Base-by-base conservation (phyloP, 176 grass and related monocot genomes). In the Eleusine indica region DNA sequence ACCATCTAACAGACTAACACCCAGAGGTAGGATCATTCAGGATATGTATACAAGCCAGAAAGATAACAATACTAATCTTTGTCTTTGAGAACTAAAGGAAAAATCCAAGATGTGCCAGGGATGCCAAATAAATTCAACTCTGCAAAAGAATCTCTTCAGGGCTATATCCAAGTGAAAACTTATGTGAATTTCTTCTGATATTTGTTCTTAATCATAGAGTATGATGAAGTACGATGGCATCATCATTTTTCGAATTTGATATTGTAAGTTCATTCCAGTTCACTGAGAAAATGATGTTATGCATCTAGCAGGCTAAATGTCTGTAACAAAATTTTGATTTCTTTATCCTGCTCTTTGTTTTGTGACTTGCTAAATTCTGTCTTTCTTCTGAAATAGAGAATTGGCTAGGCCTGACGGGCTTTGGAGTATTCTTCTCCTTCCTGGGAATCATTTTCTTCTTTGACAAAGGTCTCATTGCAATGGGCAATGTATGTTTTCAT, bases 381-480 rank as follows among this genome's bases (percentile, higher is more conserved):
- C 82, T 46, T 41, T 87, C 38, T 79, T 66, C 32, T 35, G 7
- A 35, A 19, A 17, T 86, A 95, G 96, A 98, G 76, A 98, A 95
- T 79, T 93, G 96, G 18, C 89, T 98, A 25, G 93, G 96, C 21
- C 80, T 98, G 74, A 98, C 96, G 75, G 93, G 96, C 54, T 98
- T 98, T 75, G 96, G 96, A 86, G 66, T 98, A 81, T 95, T 98
- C 81, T 98, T 98, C 87, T 98, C 96, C 48, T 47, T 47, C 11
- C 44, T 47, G 44, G 44, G 44, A 47, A 47, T 47, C 44, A 68
- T 99, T 71, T 99, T 96, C 83, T 90, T 99, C 86, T 99, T 96
- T 70, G 96, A 99, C 76, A 92, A 99, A 72, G 93, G 96, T 28
- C 91, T 99, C 52, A 81, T 99, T 35, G 96, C 93, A 32, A 99